Base-by-base conservation (phyloP, 768 basidiomycete species). In the Botryobasidium botryosum region DNA sequence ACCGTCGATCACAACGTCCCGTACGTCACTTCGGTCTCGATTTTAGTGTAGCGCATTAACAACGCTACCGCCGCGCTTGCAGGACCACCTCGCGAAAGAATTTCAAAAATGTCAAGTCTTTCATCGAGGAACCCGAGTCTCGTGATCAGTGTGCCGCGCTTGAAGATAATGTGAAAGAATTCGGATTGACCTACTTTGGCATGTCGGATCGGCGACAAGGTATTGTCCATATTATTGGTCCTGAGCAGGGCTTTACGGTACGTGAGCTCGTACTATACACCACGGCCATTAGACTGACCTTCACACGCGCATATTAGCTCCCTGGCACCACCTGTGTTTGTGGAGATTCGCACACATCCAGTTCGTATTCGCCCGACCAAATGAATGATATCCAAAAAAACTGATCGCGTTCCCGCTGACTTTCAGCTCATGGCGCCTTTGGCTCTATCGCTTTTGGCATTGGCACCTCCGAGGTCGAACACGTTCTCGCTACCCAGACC, bases 371-470 rank as follows among this genome's bases (percentile, higher is more conserved):
- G 10, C 25, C 6, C 27, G 13, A 13, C 8, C 6, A 40, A 6
- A 6, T 28, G 32, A 10, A 49, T 8, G 4, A 5, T 8, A 18
- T 27, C 17, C 31, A 33, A 8, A 17, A 33, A 8, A 8, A 42
- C 20, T 38, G 25, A 23, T 24, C 7, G 8, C 20, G 13, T 10
- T 29, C 21, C 26, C n/a, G n/a, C n/a, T n/a, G n/a, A n/a, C 28
- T 10, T 48, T 2, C 48, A 84, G 81, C 87, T 10, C 87, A 91
- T 58, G 87, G 87, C 40, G 87, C 87, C 2, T 91, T 91, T 57
- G 87, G 87, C 38, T 86, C 87, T 38, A 70, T 91, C 50, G 87
- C 87, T 0, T 91, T 90, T 55, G 87, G 87, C 49, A 90, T 91
- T 54, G 87, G 87, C 32, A 91, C 87, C 10, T 88, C 85, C 40